Base-by-base conservation (phyloP, 768 basidiomycete genomes). In the Tulasnella sp. region DNA sequence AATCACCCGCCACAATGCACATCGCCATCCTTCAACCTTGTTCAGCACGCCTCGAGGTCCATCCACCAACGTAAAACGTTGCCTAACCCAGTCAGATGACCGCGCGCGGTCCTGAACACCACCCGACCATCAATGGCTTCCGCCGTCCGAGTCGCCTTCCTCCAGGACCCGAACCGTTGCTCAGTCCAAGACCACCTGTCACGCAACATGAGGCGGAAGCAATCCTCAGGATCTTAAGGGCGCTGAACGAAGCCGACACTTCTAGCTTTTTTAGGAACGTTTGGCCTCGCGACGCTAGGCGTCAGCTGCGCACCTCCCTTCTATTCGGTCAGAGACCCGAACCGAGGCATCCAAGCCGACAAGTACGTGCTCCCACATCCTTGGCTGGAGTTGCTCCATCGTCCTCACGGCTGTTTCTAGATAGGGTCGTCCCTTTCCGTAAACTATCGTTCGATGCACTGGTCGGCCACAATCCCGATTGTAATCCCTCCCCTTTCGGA, bases 31-130 rank as follows among this genome's bases (percentile, higher is more conserved):
- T n/a, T 68, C 62, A 68, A 68, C 62, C 62, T 68, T 68, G 62
- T 68, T 68, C n/a, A 68, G 62, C 62, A 27, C 62, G 62, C 62
- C 62, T 68, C 62, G 62, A 68, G 62, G 62, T 68, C n/a, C 5
- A 58, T 31, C 62, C 27, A 68, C 2, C 62, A 8, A 68, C 62
- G 62, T 68, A 68, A 68, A 68, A 68, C 4, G 3, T 12, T 68
- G n/a, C 24, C 8, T 27, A 18, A 68, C 34, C 62, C n/a, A n/a
- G 62, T 68, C 62, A 68, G 10, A 36, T 68, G 62, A 68, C 31
- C 7, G n/a, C 62, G n/a, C 27, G n/a, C 27, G n/a, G n/a, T 68
- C 62, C 62, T 68, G 62, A 68, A 68, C 34, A 14, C 7, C 2
- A 68, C 34, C 62, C 34, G 62, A 36, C 62, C 31, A 68, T 3